Evolutionary conservation across 768 basidiomycete genomes (phyloP), one percentile per base, ranked within the genome.

Genomic region (Panaeolus cyanescens): DNA sequence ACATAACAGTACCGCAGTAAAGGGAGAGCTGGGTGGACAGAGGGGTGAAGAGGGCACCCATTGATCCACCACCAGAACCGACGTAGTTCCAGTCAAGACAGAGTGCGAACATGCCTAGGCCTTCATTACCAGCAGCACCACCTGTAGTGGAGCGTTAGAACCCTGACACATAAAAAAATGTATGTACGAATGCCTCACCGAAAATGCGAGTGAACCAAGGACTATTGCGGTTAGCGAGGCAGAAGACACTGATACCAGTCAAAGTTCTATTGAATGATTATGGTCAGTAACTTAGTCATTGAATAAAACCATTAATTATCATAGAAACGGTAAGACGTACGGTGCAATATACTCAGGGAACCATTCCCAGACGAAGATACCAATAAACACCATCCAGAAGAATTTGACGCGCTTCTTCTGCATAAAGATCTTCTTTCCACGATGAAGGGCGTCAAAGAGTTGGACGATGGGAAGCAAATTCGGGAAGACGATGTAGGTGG

Each of bases 1-100:
- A 86, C 12, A 86, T 66, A 15, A 81, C 68, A 12, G 79, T 79
- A 1, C 85, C 86, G 20, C 79, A 69, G 55, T 84, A 80, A 19
- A 75, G 67, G 1, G 83, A 85, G 33, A 85, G 54, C 70, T 84
- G 85, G 2, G 85, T 82, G 5, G 79, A 78, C 10, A 88, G 69
- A 0, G 87, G 86, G 28, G 85, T 85, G 63, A 75, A 83, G 2
- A 80, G 68, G 37, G 77, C 78, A 12, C 81, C 79, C 56, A 82
- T 74, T 2, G 79, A 77, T 13, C 78, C 76, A 15, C 80, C 81
- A 30, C 77, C 76, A 55, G 79, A 75, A 34, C 78, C 82, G 61
- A 85, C 79, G 60, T 83, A 80, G 65, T 85, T 84, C 86, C 87
- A 89, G 66, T 89, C 87, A 13, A 89, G 72, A 63, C 78, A 86